These are phyloP conservation scores for Vanrija sp. DNA, from an alignment of 1,284 basidiomycete species.

Conservation along the genomic window DNA sequence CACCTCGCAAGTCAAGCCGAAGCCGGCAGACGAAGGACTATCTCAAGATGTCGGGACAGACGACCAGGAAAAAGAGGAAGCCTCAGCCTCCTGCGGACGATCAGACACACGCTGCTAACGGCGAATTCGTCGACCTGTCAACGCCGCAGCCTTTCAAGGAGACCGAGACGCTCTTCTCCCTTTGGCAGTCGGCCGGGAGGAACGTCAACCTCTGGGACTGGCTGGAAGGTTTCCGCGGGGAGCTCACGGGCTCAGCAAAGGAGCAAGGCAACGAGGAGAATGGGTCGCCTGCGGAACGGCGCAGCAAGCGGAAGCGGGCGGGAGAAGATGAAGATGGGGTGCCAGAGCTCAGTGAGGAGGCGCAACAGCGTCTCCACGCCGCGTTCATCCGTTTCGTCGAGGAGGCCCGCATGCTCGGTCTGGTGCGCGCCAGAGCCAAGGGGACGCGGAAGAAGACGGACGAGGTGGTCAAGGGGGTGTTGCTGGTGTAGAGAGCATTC, in stretches of 20 bases:
- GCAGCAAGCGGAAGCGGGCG: no score
- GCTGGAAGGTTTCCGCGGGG: conserved; percentile 35
- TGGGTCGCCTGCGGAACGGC: neutral
- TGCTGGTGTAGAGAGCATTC: conserved; percentile 18
- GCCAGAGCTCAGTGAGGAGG: conserved; percentile 15
- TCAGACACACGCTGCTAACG: neutral
- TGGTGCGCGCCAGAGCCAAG: conserved; percentile 36
- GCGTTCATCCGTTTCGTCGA: conserved; percentile 42
- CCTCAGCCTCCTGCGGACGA: neutral
- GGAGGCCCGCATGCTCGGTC: conserved; percentile 42
- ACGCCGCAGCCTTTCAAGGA: conserved; percentile 20
- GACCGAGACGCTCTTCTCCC: conserved; percentile 29
- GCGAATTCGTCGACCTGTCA: neutral
- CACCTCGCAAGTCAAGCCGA: neutral
- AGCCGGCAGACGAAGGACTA: neutral
- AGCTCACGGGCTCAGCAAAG: conserved; percentile 4
- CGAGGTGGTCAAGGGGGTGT: conserved; percentile 40
- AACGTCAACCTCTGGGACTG: conserved; percentile 46
- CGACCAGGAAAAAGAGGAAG: neutral
- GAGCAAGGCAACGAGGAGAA: conserved; percentile 5
- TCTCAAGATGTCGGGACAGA: neutral
- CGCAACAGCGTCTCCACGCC: conserved; percentile 34
- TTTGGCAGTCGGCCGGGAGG: conserved; percentile 38
- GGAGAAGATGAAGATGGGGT: neutral
- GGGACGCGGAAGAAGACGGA: conserved; percentile 26